Base-by-base conservation (phyloP, 306 rosid species). In the Hippophae gyantsensis region DNA sequence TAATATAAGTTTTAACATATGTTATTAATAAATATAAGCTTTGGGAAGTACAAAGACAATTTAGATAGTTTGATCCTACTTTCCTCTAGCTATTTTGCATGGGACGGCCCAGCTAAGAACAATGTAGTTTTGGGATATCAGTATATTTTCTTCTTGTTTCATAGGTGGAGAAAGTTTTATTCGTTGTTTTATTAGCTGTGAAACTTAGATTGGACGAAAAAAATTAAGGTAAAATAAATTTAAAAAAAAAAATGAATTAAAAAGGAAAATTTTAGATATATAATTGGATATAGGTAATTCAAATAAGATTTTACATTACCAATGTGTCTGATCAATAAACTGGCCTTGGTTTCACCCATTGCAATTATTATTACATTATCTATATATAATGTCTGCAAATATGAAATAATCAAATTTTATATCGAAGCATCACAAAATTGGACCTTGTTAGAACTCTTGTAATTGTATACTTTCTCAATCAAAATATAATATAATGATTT, bases 71-170 rank as follows among this genome's bases (percentile, higher is more conserved):
- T 49, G n/a, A 7, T 12, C 67, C 81, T 63, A 9, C 79, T 77
- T 82, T 78, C 73, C 3, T 14, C 50, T 48, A 18, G 23, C 23
- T 18, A 23, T 60, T 72, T n/a, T n/a, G n/a, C n/a, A n/a, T 74
- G 84, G 86, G 90, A 87, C 89, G 89, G 89, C 90, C 85, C 84
- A 74, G 52, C 73, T 69, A 48, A 27, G 52, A 41, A 76, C 85
- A 72, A 78, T 67, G 76, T 46, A 32, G 38, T 13, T 11, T 57
- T 58, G 57, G 13, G 13, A 42, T 51, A 18, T 10, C 12, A 9
- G 26, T 27, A 51, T 2, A 2, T 64, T 52, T 7, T 52, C 52
- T 18, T 43, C 9, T 14, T 47, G n/a, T 8, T 9, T 41, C 10
- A 42, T 42, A 23, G 23, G 1, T 18, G 23, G 23, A 13, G 12